phyloP scores from a whole-genome alignment of 2,329 filamentous ascomycete species.

The Clarireedia paspali region DNA sequence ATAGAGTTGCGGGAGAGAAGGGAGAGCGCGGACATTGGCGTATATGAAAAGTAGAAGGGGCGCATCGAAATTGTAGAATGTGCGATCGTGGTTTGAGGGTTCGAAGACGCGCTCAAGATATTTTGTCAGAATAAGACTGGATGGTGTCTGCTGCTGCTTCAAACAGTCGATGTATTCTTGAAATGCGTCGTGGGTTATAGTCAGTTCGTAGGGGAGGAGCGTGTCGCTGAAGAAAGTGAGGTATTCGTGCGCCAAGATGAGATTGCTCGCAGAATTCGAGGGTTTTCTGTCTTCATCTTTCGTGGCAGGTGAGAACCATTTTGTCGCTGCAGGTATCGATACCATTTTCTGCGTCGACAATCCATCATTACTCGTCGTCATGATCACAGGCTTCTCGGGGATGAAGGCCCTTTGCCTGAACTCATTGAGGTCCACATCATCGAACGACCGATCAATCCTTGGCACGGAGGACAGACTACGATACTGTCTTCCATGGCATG shows the following conservation, averaged over 20 bases:
- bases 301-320: conserved; percentile 47
- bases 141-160: neutral
- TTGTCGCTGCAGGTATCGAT: conserved; percentile 46
- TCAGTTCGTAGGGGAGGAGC: conserved; percentile 53
- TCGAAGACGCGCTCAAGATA: neutral
- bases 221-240: conserved; percentile 35
- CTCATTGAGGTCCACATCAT: conserved; percentile 29
- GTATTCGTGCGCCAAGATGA: conserved; percentile 26
- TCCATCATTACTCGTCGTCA: conserved; percentile 28
- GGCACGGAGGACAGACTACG: conserved; percentile 5
- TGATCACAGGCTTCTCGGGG: conserved; percentile 43
- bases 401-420: conserved; percentile 49
- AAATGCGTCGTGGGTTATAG: conserved; percentile 6
- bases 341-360: conserved; percentile 21
- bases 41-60: conserved; percentile 28
- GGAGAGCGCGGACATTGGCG: conserved; percentile 3
- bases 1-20: conserved; percentile 49
- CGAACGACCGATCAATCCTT: conserved; percentile 13
- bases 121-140: neutral
- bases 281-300: neutral
- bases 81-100: conserved; percentile 14
- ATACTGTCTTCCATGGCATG: neutral
- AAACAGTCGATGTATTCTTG: neutral
- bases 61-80: conserved; percentile 39
- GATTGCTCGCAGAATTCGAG: neutral